These are phyloP conservation scores for Aspergillus terreus DNA, from an alignment of 2,329 filamentous ascomycete genomes.

Conservation along the genomic window DNA sequence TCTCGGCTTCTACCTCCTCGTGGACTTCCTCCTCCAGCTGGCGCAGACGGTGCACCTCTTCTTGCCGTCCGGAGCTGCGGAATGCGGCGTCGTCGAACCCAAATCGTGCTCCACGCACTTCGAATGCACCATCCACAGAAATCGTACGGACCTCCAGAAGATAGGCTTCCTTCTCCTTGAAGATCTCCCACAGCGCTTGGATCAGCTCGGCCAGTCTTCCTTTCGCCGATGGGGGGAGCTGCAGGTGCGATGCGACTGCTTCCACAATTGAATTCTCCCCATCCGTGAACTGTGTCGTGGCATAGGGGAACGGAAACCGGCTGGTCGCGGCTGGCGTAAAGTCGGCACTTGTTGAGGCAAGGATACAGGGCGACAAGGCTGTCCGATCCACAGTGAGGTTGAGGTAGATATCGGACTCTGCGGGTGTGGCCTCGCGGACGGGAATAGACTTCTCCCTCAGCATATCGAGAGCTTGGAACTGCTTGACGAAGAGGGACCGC, in stretches of 20 bases:
- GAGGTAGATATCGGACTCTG: slow-evolving; percentile 48
- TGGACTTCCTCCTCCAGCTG: slow-evolving; percentile 50
- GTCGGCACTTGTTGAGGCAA: slow-evolving; percentile 53
- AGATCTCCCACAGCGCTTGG: slow-evolving; percentile 55
- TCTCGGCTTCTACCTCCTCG: slow-evolving; percentile 60
- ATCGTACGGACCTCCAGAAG: slow-evolving; percentile 53
- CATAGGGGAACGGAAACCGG: slow-evolving; percentile 62
- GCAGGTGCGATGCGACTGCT: slow-evolving; percentile 46
- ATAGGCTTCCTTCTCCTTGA: slow-evolving; percentile 63
- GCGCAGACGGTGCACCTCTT: slow-evolving; percentile 57
- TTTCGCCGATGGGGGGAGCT: slow-evolving; percentile 47
- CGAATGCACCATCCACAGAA: slow-evolving; percentile 42
- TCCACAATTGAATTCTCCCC: slow-evolving; percentile 38
- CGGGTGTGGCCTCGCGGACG: slow-evolving; percentile 35
- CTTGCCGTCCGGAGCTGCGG: slow-evolving; percentile 59
- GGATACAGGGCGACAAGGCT: slow-evolving; percentile 59
- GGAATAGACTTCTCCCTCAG: slow-evolving; percentile 51
- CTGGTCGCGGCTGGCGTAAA: slow-evolving; percentile 44
- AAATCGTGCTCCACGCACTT: slow-evolving; percentile 54
- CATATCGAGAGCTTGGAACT: slow-evolving; percentile 53
- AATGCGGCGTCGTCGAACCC: slow-evolving; percentile 69
- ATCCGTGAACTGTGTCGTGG: slow-evolving; percentile 43
- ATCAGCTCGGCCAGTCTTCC: slow-evolving; percentile 50
- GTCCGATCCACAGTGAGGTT: slow-evolving; percentile 64
- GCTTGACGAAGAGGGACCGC: slow-evolving; percentile 54